A percentile compares a stretch with the other conserved stretches of the same genome.
Conservation (phyloP, 1,284 basidiomycete genomes). For the Farysia itapuensis region DNA sequence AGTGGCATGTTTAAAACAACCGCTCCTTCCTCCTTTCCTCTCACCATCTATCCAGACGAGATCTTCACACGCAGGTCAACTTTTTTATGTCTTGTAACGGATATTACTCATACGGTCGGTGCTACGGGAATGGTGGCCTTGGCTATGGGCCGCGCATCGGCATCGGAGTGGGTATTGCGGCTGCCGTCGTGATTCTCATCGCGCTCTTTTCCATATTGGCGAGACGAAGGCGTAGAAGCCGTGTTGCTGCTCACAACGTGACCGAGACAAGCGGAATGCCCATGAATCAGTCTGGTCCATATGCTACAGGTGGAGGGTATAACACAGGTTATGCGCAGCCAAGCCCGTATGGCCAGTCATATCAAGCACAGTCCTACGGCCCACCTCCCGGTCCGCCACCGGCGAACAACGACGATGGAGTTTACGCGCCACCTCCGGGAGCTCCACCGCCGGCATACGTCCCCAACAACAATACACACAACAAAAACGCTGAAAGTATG, state of each 20-base stretch:
- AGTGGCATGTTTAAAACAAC: no score
- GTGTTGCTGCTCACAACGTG: slow-evolving; percentile 1
- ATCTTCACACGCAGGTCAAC: no score
- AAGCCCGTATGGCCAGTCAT: slow-evolving; percentile 7
- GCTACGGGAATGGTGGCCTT: slow-evolving; percentile 6
- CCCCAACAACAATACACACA: slow-evolving; percentile 10
- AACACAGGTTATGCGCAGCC: slow-evolving; percentile 14
- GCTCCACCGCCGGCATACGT: slow-evolving; percentile 31
- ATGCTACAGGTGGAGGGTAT: slow-evolving; percentile 7
- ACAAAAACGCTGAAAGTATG: slow-evolving; percentile 10
- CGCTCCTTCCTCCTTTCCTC: not conserved
- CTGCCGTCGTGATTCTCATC: slow-evolving; percentile 8
- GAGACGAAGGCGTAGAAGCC: slow-evolving; percentile 8
- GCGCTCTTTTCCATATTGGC: slow-evolving; percentile 4
- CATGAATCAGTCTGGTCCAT: slow-evolving; percentile 4
- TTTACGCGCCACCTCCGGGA: slow-evolving; percentile 26
- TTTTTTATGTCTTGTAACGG: no score
- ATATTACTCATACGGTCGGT: not conserved
- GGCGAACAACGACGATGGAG: slow-evolving; percentile 6
- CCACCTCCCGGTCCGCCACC: slow-evolving; percentile 21
- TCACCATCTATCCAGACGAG: not conserved
- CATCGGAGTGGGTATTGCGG: slow-evolving; percentile 25
- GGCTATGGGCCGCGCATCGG: slow-evolving; percentile 18
- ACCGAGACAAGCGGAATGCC: not conserved
- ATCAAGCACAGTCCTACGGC: slow-evolving; percentile 10